Percentiles rank a stretch among this genome's conserved stretches.
These are phyloP conservation scores for Apophysomyces elegans DNA, from an alignment of 371 early-diverging fungal species.

Conservation along the genomic window DNA sequence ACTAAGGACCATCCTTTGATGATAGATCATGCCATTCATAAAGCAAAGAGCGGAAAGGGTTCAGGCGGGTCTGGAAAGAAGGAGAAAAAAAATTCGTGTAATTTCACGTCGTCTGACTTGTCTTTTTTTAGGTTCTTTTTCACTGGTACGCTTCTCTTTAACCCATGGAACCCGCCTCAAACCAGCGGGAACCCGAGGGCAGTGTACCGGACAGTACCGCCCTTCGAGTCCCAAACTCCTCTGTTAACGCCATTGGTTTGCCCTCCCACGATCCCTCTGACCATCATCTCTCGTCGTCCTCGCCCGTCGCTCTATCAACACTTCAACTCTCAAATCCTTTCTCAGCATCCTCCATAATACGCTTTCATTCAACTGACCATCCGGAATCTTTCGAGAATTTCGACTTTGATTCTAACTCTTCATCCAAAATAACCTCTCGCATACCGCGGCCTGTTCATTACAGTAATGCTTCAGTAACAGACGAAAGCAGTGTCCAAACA, in stretches of 20 bases:
- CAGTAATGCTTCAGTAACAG: conserved; percentile 13
- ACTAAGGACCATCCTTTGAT: no score
- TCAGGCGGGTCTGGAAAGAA: neutral
- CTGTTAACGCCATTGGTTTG: conserved; percentile 1
- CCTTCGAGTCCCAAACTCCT: conserved; percentile 5
- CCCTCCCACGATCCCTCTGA: neutral
- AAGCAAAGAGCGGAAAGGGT: no score
- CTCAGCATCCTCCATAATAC: conserved; percentile 19
- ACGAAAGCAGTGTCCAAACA: conserved; percentile 12
- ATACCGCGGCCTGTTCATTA: conserved; percentile 1
- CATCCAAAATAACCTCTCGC: neutral
- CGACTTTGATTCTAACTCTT: conserved; percentile 15
- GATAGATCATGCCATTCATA: no score
- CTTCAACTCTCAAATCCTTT: conserved; percentile 8
- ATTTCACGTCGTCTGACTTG: neutral
- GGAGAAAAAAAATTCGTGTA: neutral
- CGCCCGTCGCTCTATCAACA: neutral
- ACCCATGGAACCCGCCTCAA: conserved; percentile 6
- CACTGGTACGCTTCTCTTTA: conserved; percentile 1
- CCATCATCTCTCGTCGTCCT: conserved; percentile 3
- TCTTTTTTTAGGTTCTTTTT: neutral
- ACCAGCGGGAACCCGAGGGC: conserved; percentile 5
- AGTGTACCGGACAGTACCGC: conserved; percentile 2
- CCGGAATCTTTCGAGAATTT: conserved; percentile 24
- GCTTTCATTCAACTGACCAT: conserved; percentile 16